Percentiles rank a stretch among this genome's conserved stretches.
Conservation (phyloP, 164 flowering plant genomes). For the Pachysandra terminalis region DNA sequence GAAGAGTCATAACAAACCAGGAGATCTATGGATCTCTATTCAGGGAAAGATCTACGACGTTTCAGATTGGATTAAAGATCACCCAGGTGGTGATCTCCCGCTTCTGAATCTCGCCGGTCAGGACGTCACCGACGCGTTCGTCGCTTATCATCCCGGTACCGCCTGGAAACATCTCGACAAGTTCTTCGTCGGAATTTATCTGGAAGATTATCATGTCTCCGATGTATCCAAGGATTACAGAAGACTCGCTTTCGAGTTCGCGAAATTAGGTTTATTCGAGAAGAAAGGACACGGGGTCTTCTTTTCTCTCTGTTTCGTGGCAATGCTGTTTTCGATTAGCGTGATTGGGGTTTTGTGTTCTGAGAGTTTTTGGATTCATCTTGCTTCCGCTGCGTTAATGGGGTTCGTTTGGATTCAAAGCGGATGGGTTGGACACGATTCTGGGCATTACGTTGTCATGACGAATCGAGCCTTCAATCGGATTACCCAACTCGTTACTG, state of each 20-base stretch:
- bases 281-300: not conserved
- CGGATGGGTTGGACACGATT: constrained; percentile 26
- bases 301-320: not conserved
- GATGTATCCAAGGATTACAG: constrained; percentile 8
- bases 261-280: constrained; percentile 6
- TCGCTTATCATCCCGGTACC: constrained; percentile 25
- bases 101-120: constrained; percentile 28
- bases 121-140: constrained; percentile 29
- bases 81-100: constrained; percentile 15
- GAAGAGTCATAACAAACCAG: not conserved
- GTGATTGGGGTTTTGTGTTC: constrained; percentile 13
- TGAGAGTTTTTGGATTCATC: constrained; percentile 18
- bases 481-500: constrained; percentile 15
- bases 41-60: constrained; percentile 14
- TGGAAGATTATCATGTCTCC: constrained; percentile 18
- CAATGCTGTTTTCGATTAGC: not conserved
- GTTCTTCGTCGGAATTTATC: constrained; percentile 14
- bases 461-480: constrained; percentile 7
- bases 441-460: constrained; percentile 24
- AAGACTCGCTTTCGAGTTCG: not conserved
- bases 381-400: constrained; percentile 10
- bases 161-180: constrained; percentile 23
- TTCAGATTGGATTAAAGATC: constrained; percentile 2
- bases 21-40: constrained; percentile 10
- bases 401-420: constrained; percentile 28